Base-by-base conservation (phyloP, 805 yeast genomes). In the Kodamaea hsintzibuensis region DNA sequence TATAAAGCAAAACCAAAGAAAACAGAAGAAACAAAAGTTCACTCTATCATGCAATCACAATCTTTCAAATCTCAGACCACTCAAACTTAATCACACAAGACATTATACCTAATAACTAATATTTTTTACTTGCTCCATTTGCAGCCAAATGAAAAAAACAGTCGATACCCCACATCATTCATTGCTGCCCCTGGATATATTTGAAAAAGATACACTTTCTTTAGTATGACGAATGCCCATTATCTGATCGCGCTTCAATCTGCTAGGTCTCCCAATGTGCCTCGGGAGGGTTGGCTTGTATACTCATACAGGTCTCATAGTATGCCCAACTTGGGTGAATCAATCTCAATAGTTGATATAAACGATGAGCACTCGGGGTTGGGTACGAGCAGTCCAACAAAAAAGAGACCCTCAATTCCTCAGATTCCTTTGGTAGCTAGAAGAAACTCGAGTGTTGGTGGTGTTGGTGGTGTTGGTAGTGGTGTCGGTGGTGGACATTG, bases 291-390 rank as follows among this genome's bases (percentile, higher is more conserved):
- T 19, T 19, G 52, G 30, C 40, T 51, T 18, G 47, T 51, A 16
- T 47, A 51, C 45, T 44, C 43, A 38, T 27, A 42, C 37, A 46
- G 30, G 38, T 51, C 54, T 3, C 54, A 47, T 35, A 45, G 50
- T 42, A 38, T 46, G 50, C 54, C 54, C 2, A 51, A 51, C 44
- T 42, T 51, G 17, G 44, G 49, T 5, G 48, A 50, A 25, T 19
- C 52, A 7, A 17, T 50, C 43, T 42, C 40, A 2, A 44, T 50
- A 27, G 43, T 43, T 3, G 52, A 50, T 14, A 42, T 50, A 27
- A 25, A 40, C 44, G n/a, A 17, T 13, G 44, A 35, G 8, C 38
- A 50, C 38, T n/a, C 16, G 38, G 27, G 37, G 18, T 25, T 50
- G 46, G 40, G 51, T 6, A 8, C 47, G 19, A n/a, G 17, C 13